Evolutionary conservation across 192 early-diverging fungal genomes (phyloP), one percentile per base, ranked within the genome.

Genomic region (Coemansia sp.): DNA sequence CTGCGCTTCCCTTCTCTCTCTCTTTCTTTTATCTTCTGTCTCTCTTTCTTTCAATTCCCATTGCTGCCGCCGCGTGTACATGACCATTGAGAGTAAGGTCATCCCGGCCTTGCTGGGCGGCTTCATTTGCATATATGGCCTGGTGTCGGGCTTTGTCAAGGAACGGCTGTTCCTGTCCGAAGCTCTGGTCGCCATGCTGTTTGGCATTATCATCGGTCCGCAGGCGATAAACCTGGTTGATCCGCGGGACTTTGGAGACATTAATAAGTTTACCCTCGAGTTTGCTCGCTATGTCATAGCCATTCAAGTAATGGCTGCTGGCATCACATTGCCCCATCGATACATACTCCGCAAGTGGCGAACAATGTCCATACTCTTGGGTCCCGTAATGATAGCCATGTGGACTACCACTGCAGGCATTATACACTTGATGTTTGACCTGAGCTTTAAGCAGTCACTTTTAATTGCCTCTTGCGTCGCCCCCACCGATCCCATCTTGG

Each of bases 401-500:
- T 95, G 90, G 89, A 40, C 85, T 36, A 77, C 88, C 11, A 83
- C 85, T 17, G 90, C 84, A 2, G 65, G 86, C 0, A 74, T 89
- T 35, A 39, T 80, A 9, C 60, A 65, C 10, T 51, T 80, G 15
- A 40, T 66, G 48, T 77, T 90, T 84, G 27, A 58, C 1, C 43
- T 76, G 22, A 52, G 60, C 42, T 76, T 76, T 35, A 58, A 58
- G 38, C 61, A 90, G 58, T 60, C 86, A 0, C 68, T 97, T 63
- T 75, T 88, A 38, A 85, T 97, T 30, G 85, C 88, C 4, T 85
- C 93, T 8, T 93, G 90, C 60, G 73, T 88, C 14, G 87, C 92
- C 11, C 93, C 95, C 7, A 97, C 95, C 3, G 95, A 97, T 69
- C 92, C 94, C 4, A 91, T 96, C 53, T 74, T 97, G 43, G 89